A percentile compares a stretch with the other conserved stretches of the same genome.
Evolutionary conservation across 2,329 filamentous ascomycete species (phyloP).

Genomic region (Grosmannia penicillata): DNA sequence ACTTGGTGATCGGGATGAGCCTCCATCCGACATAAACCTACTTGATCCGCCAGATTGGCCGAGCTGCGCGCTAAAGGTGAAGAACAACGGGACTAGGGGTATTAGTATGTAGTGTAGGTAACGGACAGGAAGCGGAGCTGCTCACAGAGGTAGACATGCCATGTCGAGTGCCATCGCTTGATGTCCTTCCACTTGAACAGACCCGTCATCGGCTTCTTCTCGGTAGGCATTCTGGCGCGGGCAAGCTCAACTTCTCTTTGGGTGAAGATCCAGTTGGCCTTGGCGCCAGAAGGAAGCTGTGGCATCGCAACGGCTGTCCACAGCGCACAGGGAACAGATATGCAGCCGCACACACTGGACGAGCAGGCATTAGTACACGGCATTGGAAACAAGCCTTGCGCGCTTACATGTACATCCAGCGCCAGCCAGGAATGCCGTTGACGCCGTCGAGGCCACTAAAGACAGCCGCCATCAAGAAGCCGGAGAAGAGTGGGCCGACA

Average conservation of each 20-base stretch:
- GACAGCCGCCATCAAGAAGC: constrained; percentile 15
- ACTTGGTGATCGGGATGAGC: no score
- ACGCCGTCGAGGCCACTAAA: constrained; percentile 14
- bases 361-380: neutral
- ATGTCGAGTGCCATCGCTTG: constrained; percentile 16
- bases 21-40: no score
- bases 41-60: constrained; percentile 13
- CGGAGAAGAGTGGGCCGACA: constrained; percentile 14
- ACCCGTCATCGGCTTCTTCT: constrained; percentile 12
- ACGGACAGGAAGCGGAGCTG: neutral
- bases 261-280: constrained; percentile 15
- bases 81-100: constrained; percentile 14
- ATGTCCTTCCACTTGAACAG: constrained; percentile 17
- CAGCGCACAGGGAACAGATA: constrained; percentile 13
- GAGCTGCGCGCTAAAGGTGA: constrained; percentile 11
- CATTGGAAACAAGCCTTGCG: neutral
- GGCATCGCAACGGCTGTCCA: constrained; percentile 16
- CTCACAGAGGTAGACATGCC: constrained; percentile 16
- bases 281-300: constrained; percentile 13
- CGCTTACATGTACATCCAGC: constrained; percentile 16
- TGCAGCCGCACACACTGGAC: constrained; percentile 12
- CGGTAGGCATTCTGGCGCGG: constrained; percentile 13
- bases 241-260: constrained; percentile 12
- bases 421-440: constrained; percentile 12
- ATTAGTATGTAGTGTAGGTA: no score